Evolutionary conservation across 352 stramenopile genomes (phyloP), one percentile per base, ranked within the genome.

Genomic region (Globisporangium ultimum): DNA sequence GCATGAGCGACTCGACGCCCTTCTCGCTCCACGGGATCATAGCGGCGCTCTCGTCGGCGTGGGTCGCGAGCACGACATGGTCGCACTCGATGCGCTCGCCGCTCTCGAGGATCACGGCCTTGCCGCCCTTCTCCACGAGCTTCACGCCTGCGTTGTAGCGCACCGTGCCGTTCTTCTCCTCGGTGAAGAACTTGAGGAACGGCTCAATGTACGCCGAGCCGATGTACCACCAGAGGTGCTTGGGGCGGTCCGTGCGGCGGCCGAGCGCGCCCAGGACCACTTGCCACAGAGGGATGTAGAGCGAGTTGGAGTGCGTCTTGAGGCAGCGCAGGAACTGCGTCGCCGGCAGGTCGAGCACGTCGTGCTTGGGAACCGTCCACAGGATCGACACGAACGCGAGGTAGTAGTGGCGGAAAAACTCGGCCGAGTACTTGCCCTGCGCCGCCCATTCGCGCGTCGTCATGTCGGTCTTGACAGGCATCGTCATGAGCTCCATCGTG

Each of bases 321-420:
- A 94, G 80, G 60, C 85, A 94, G 36, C 85, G 85, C 60, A 95
- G 75, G 61, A 95, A 95, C 66, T 95, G 85, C 56, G 83, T 87
- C 38, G 83, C 85, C 1, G 85, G 85, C 24, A 95, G 66, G 34
- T 89, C 80, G 59, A 95, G 75, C 53, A 95, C 85, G 57, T 95
- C 83, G 55, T 87, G 52, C 71, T 92, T 93, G 20, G 85, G 85
- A 2, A 95, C 76, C 32, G 83, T 95, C 85, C 85, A 95, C 49
- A 95, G 70, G 63, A 95, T 95, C 22, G 85, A 72, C 17, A 90
- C 84, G 64, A 95, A 95, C 46, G 85, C 81, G 24, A 93, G 66
- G 74, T 88, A 95, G 77, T 95, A 95, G 69, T 93, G 83, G 61
- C 85, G 85, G 71, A 93, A 88, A 63, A 95, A 95, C 67, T 91